Percentiles rank a stretch among this genome's conserved stretches.
phyloP scores from a whole-genome alignment of 257 asterid genomes.

The Petunia secreta region DNA sequence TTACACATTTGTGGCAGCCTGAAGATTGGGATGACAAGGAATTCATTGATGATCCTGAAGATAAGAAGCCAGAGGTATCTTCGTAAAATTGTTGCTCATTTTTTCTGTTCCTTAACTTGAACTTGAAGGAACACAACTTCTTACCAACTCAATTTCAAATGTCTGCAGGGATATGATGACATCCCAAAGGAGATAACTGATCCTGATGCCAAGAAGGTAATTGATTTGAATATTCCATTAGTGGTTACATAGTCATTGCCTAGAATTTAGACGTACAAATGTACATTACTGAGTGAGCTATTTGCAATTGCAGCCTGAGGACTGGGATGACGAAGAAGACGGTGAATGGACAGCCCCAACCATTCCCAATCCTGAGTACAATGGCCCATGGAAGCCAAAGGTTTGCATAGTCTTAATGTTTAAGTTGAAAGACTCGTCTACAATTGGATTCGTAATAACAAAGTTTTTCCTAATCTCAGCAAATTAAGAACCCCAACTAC shows the following conservation, averaged over 20 bases:
- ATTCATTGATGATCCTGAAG: constrained; percentile 90
- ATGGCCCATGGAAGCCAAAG: constrained; percentile 89
- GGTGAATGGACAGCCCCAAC: constrained; percentile 98
- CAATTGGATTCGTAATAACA: constrained; percentile 15
- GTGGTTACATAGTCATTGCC: background rate
- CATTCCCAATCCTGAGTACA: constrained; percentile 90
- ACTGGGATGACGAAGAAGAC: constrained; percentile 98
- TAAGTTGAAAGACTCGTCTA: background rate
- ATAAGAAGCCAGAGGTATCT: constrained; percentile 90
- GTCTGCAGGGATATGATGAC: constrained; percentile 87
- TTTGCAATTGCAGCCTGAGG: constrained; percentile 75
- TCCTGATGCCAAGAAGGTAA: constrained; percentile 90
- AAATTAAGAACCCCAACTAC: constrained; percentile 87
- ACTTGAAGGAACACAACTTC: background rate
- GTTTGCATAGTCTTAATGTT: constrained; percentile 39
- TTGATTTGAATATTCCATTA: background rate
- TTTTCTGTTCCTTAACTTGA: background rate
- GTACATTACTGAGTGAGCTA: background rate
- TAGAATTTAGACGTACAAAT: background rate
- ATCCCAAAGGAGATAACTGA: constrained; percentile 85
- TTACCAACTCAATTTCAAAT: background rate
- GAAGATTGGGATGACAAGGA: constrained; percentile 99
- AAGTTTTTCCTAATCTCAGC: constrained; percentile 41
- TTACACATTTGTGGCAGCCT: constrained; percentile 56
- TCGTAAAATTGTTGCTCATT: too few relatives aligned